phyloP scores from a whole-genome alignment of 2,329 filamentous ascomycete genomes.

The Cladosporium halotolerans region DNA sequence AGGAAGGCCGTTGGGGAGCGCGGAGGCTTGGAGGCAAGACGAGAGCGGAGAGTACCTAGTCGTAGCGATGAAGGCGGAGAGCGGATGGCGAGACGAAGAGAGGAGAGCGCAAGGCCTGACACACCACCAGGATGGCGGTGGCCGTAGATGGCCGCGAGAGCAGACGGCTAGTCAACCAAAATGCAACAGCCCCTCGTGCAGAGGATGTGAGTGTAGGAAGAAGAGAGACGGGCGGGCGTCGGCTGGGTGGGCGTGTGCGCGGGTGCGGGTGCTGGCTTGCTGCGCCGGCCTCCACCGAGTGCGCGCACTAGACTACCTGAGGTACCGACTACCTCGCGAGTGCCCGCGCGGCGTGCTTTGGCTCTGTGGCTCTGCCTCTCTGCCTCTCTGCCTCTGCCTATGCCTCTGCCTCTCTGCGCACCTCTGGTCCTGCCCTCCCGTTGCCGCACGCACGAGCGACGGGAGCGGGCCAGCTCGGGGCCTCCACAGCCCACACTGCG shows the following conservation, averaged over 20 bases:
- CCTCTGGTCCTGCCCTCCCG: too few species aligned
- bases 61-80: neutral
- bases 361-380: too few species aligned
- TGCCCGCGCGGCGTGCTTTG: too few species aligned
- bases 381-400: too few species aligned
- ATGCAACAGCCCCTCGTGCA: constrained; percentile 9
- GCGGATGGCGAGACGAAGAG: neutral
- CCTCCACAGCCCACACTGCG: too few species aligned
- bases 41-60: constrained; percentile 4
- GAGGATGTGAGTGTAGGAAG: constrained; percentile 11
- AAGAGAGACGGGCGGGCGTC: neutral
- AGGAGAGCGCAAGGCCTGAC: constrained; percentile 24
- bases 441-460: too few species aligned
- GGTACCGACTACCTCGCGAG: too few species aligned
- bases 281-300: neutral
- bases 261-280: neutral
- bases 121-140: constrained; percentile 31
- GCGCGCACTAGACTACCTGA: too few species aligned
- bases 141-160: constrained; percentile 26
- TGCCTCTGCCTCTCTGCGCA: too few species aligned
- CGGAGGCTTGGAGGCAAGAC: neutral
- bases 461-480: too few species aligned
- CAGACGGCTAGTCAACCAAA: constrained; percentile 11
- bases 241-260: neutral
- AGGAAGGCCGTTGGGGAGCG: neutral